A percentile compares a stretch with the other conserved stretches of the same genome.
These are phyloP conservation scores for Sporobolomyces roseus DNA, from an alignment of 768 basidiomycete species.

Conservation along the genomic window DNA sequence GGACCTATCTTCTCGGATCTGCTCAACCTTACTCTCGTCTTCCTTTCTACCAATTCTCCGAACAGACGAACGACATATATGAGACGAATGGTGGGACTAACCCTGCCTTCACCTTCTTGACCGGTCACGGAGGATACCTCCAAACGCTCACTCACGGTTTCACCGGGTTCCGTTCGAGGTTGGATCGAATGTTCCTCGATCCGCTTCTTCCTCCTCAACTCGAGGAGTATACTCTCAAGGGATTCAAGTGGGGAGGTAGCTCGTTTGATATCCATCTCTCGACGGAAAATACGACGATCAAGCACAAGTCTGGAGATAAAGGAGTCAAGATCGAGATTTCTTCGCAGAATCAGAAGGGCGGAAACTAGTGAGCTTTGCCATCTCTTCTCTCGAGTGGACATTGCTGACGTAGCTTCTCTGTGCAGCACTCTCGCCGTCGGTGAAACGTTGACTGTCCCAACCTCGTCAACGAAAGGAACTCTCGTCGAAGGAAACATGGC, in stretches of 20 bases:
- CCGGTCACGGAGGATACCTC: conserved; percentile 38
- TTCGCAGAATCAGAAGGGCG: conserved; percentile 17
- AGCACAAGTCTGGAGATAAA: not conserved
- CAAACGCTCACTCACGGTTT: conserved; percentile 40
- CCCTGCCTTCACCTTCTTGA: conserved; percentile 31
- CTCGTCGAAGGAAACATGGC: conserved; percentile 38
- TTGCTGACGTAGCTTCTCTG: not conserved
- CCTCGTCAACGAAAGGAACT: conserved; percentile 16
- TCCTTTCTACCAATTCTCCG: conserved; percentile 37
- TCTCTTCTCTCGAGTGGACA: not conserved
- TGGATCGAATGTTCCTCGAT: conserved; percentile 33
- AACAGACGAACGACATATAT: conserved; percentile 34
- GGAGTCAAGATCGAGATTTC: conserved; percentile 25
- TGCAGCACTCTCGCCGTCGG: conserved; percentile 26
- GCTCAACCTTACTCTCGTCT: conserved; percentile 26
- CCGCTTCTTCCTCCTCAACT: conserved; percentile 36
- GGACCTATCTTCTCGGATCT: conserved; percentile 26
- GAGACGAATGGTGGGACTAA: conserved; percentile 27
- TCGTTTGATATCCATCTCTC: conserved; percentile 20
- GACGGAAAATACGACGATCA: conserved; percentile 29
- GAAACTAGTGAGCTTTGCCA: conserved; percentile 25
- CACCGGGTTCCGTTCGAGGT: conserved; percentile 37
- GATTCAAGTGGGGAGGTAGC: conserved; percentile 25
- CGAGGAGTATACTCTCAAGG: conserved; percentile 37
- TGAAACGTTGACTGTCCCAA: conserved; percentile 21